phyloP scores from a whole-genome alignment of 2,329 filamentous ascomycete genomes.

The Penicillium crustosum region DNA sequence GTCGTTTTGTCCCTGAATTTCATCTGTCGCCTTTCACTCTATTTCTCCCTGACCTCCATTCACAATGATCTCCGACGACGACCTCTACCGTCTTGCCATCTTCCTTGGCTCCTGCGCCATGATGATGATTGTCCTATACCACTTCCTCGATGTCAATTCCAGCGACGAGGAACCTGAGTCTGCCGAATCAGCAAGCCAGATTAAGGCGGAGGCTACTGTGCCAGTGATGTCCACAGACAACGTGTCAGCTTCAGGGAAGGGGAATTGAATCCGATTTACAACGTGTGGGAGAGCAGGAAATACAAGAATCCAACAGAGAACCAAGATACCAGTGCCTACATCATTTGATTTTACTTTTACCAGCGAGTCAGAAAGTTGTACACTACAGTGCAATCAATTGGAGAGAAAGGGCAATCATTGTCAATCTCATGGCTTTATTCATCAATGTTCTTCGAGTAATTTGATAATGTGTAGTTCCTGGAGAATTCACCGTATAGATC shows the following conservation, averaged over 20 bases:
- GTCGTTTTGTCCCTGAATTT: neutral
- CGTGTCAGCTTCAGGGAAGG: constrained; percentile 6
- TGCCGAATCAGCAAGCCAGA: constrained; percentile 10
- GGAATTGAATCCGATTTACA: neutral
- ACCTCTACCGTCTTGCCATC: constrained; percentile 87
- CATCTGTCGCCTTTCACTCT: neutral
- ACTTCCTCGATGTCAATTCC: constrained; percentile 95
- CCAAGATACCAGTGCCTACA: constrained; percentile 11
- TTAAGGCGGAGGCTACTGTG: constrained; percentile 1
- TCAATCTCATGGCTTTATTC: neutral
- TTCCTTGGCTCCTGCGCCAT: constrained; percentile 88
- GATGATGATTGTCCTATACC: constrained; percentile 90
- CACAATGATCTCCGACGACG: constrained; percentile 90
- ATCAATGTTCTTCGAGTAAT: neutral
- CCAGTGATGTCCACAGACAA: constrained; percentile 2
- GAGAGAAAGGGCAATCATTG: neutral
- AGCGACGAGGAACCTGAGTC: constrained; percentile 48
- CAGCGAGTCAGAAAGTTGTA: constrained; percentile 5
- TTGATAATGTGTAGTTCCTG: neutral
- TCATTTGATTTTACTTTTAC: constrained; percentile 7
- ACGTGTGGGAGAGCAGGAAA: neutral
- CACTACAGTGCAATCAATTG: constrained; percentile 1
- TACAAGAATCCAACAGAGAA: neutral
- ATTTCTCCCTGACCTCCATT: neutral
- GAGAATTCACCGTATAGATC: neutral